Evolutionary conservation across 2,329 filamentous ascomycete genomes (phyloP).

Genomic region (Madurella mycetomatis): DNA sequence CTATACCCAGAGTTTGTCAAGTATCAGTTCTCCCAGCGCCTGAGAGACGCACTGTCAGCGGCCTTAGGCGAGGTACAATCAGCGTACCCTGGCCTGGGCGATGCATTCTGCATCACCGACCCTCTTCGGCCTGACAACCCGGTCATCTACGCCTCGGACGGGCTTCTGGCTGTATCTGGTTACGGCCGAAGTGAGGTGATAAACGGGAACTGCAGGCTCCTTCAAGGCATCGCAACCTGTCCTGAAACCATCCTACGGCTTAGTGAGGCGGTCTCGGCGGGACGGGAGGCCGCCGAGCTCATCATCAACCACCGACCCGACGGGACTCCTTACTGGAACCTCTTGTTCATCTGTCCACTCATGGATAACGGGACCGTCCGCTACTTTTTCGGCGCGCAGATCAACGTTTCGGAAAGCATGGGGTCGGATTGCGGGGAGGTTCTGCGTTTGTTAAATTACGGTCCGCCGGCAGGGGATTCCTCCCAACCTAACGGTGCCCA

Average conservation of each 20-base stretch:
- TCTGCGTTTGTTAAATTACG: slow-evolving; percentile 44
- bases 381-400: slow-evolving; percentile 53
- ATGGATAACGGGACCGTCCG: slow-evolving; percentile 45
- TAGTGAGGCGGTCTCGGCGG: slow-evolving; percentile 34
- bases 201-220: slow-evolving; percentile 44
- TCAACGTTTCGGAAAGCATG: slow-evolving; percentile 53
- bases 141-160: slow-evolving; percentile 47
- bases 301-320: slow-evolving; percentile 47
- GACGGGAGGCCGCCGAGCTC: slow-evolving; percentile 40
- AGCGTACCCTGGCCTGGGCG: slow-evolving; percentile 51
- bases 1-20: slow-evolving; percentile 49
- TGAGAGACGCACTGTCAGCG: slow-evolving; percentile 41
- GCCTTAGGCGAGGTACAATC: slow-evolving; percentile 29
- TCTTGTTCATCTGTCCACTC: slow-evolving; percentile 51
- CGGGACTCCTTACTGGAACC: slow-evolving; percentile 51
- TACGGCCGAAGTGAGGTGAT: slow-evolving; percentile 45
- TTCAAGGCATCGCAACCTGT: slow-evolving; percentile 42
- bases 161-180: slow-evolving; percentile 45
- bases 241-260: slow-evolving; percentile 35
- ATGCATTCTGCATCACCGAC: slow-evolving; percentile 56
- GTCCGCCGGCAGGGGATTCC: slow-evolving; percentile 32
- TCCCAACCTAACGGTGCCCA: not conserved
- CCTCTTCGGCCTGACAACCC: slow-evolving; percentile 47
- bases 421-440: slow-evolving; percentile 45
- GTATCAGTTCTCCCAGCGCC: slow-evolving; percentile 43